These are phyloP conservation scores for Aspergillus pseudoterreus DNA, from an alignment of 2,329 filamentous ascomycete genomes.

Conservation along the genomic window DNA sequence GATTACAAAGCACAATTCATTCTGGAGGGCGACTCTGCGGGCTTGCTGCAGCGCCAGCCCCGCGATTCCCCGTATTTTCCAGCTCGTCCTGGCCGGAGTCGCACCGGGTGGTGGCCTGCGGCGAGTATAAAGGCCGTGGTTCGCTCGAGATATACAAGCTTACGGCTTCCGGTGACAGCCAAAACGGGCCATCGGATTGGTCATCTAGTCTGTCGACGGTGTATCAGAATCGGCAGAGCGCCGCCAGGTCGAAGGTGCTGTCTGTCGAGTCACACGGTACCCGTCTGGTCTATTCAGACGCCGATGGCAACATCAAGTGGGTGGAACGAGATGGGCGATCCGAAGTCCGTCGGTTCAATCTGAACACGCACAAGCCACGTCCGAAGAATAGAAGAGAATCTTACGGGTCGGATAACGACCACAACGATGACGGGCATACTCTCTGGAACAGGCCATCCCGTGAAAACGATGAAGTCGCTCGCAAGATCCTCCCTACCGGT, in stretches of 20 bases:
- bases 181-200: conserved; percentile 21
- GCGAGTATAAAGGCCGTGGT: conserved; percentile 88
- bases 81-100: conserved; percentile 47
- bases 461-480: conserved; percentile 65
- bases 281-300: conserved; percentile 77
- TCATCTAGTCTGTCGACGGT: conserved; percentile 27
- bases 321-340: conserved; percentile 74
- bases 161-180: conserved; percentile 25
- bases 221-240: conserved; percentile 79
- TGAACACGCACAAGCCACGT: conserved; percentile 44
- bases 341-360: conserved; percentile 54
- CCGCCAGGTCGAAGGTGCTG: conserved; percentile 74
- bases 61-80: conserved; percentile 47
- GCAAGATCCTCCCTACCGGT: conserved; percentile 69
- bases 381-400: not conserved
- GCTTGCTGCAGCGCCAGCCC: conserved; percentile 60
- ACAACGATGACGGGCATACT: conserved; percentile 16
- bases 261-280: conserved; percentile 79
- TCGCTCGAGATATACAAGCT: conserved; percentile 75
- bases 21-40: conserved; percentile 77
- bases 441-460: conserved; percentile 56
- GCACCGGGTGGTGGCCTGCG: conserved; percentile 72
- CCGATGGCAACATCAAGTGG: conserved; percentile 82
- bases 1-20: conserved; percentile 72
- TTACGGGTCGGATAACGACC: not conserved